phyloP scores from a whole-genome alignment of 1,284 basidiomycete genomes.

The Puccinia hordei region DNA sequence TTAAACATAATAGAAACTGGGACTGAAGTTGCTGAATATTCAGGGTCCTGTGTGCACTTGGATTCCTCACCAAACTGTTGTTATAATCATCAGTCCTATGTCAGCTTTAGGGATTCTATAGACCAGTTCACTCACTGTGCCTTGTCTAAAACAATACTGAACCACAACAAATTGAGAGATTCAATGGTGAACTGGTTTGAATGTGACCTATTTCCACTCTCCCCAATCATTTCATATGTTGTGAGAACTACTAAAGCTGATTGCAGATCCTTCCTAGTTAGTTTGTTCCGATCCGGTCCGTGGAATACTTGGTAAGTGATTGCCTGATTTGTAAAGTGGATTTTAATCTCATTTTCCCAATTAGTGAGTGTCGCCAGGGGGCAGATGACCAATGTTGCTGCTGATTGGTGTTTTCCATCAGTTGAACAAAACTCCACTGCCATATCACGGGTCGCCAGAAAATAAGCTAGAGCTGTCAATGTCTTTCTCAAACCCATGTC shows the following conservation, averaged over 20 bases:
- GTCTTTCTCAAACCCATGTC: not conserved
- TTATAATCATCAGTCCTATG: too few species aligned
- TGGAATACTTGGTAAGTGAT: not conserved
- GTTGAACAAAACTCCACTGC: too few species aligned
- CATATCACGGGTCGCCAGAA: too few species aligned
- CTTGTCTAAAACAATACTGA: constrained; percentile 59
- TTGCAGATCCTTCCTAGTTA: not conserved
- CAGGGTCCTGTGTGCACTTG: constrained; percentile 56
- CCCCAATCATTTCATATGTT: constrained; percentile 5
- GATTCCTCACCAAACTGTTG: constrained; percentile 56
- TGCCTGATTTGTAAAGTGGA: not conserved
- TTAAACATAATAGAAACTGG: constrained; percentile 57
- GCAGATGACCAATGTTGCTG: not conserved
- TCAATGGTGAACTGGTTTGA: not conserved
- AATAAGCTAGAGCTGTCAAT: too few species aligned
- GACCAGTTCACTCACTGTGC: constrained; percentile 51
- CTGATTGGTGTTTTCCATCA: not conserved
- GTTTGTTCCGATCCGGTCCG: not conserved
- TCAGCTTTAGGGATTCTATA: not conserved
- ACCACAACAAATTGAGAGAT: constrained; percentile 56
- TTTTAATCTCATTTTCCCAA: not conserved
- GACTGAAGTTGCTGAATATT: constrained; percentile 58
- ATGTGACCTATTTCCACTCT: not conserved
- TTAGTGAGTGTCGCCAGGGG: not conserved
- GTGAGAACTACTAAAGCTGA: not conserved